Percentiles rank a stretch among this genome's conserved stretches.
phyloP scores from a whole-genome alignment of 805 yeast species.

The Candida wancherniae region DNA sequence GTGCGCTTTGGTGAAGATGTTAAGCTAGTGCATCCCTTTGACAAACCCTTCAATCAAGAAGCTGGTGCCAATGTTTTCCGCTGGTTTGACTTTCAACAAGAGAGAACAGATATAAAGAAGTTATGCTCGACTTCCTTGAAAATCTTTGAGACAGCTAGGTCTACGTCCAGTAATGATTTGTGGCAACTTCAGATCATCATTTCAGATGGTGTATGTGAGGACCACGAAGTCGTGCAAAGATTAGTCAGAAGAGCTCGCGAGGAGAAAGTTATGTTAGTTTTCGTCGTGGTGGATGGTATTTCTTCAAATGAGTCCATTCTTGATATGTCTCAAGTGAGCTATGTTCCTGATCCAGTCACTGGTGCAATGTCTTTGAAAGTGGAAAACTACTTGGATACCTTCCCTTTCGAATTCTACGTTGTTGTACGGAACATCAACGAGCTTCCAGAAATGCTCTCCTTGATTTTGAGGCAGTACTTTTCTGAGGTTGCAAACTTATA shows the following conservation, averaged over 20 bases:
- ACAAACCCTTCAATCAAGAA: slow-evolving; percentile 74
- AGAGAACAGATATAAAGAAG: slow-evolving; percentile 75
- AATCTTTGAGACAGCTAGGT: slow-evolving; percentile 60
- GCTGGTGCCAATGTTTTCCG: slow-evolving; percentile 81
- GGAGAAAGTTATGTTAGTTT: slow-evolving; percentile 88
- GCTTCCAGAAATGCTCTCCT: slow-evolving; percentile 85
- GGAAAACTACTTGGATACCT: slow-evolving; percentile 79
- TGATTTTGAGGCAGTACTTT: slow-evolving; percentile 89
- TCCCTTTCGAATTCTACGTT: slow-evolving; percentile 96
- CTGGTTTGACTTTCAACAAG: slow-evolving; percentile 87
- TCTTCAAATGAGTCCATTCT: slow-evolving; percentile 78
- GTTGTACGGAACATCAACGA: slow-evolving; percentile 86
- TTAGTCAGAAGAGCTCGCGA: slow-evolving; percentile 90
- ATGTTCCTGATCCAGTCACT: slow-evolving; percentile 54
- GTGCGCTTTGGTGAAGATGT: slow-evolving; percentile 87
- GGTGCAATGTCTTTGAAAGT: slow-evolving; percentile 76
- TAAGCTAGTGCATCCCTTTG: slow-evolving; percentile 84
- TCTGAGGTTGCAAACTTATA: slow-evolving; percentile 46
- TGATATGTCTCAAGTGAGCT: slow-evolving; percentile 91
- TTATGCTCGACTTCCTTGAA: slow-evolving; percentile 68
- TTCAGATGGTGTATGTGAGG: slow-evolving; percentile 97
- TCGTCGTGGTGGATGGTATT: slow-evolving; percentile 89
- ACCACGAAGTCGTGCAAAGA: slow-evolving; percentile 76
- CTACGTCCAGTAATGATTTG: slow-evolving; percentile 50
- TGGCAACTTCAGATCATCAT: slow-evolving; percentile 93